A percentile compares a stretch with the other conserved stretches of the same genome.
Evolutionary conservation across 2,329 filamentous ascomycete species (phyloP).

Genomic region (Pseudocercospora cruenta): DNA sequence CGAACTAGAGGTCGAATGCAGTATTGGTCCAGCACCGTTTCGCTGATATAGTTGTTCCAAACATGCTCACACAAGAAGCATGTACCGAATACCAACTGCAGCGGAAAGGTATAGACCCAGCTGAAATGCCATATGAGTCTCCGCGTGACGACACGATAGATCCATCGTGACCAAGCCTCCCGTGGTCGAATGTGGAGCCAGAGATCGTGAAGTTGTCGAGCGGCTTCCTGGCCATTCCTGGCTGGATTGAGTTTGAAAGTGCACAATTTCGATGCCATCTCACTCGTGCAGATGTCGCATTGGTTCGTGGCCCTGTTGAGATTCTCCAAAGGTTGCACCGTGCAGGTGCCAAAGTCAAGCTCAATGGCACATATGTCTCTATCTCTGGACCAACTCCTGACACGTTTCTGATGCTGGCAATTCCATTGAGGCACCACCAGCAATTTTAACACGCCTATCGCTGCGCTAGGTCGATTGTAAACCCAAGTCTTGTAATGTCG

Average conservation of each 20-base stretch:
- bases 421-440: background rate
- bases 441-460: background rate
- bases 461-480: background rate
- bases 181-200: background rate
- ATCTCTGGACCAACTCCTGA: background rate
- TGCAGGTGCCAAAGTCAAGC: background rate
- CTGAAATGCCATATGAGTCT: background rate
- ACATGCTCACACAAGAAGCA: background rate
- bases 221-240: background rate
- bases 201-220: background rate
- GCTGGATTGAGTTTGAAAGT: background rate
- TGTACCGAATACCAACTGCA: background rate
- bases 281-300: background rate
- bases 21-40: background rate
- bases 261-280: background rate
- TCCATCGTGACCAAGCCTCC: background rate
- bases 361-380: background rate
- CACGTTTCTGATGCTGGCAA: background rate
- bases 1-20: background rate
- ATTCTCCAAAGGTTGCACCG: background rate
- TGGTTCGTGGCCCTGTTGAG: background rate
- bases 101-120: background rate
- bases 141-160: background rate
- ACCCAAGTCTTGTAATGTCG: background rate
- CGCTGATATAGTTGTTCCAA: background rate